These are phyloP conservation scores for Brassica juncea DNA, from an alignment of 345 rosid genomes.

Conservation along the genomic window DNA sequence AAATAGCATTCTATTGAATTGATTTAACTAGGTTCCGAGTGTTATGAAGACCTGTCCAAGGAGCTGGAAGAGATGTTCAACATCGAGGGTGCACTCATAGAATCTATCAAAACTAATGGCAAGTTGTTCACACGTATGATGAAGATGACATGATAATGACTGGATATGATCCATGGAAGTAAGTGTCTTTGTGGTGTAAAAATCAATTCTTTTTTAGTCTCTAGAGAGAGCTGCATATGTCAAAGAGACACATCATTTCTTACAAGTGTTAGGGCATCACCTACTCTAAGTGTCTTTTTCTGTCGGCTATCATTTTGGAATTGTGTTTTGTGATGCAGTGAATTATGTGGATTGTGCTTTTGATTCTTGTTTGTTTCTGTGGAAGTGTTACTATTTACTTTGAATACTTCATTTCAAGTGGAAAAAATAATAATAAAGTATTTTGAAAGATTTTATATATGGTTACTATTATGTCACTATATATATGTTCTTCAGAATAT, in stretches of 20 bases:
- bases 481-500: not conserved
- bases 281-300: not conserved
- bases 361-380: too few species aligned
- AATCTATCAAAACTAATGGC: not conserved
- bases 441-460: not conserved
- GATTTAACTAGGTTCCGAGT: not conserved
- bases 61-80: not conserved
- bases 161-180: too few species aligned
- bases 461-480: not conserved
- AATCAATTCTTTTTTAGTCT: not conserved
- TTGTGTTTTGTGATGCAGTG: not conserved
- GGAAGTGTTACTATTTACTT: not conserved
- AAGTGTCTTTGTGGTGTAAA: not conserved
- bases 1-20: not conserved
- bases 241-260: not conserved
- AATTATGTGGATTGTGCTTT: not conserved
- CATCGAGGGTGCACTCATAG: not conserved
- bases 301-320: not conserved
- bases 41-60: not conserved
- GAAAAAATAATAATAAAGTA: not conserved
- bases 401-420: not conserved
- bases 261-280: not conserved
- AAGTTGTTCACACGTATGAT: not conserved
- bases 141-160: not conserved
- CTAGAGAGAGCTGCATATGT: not conserved